Evolutionary conservation across 164 flowering plant species (phyloP).

Genomic region (Sedum album): DNA sequence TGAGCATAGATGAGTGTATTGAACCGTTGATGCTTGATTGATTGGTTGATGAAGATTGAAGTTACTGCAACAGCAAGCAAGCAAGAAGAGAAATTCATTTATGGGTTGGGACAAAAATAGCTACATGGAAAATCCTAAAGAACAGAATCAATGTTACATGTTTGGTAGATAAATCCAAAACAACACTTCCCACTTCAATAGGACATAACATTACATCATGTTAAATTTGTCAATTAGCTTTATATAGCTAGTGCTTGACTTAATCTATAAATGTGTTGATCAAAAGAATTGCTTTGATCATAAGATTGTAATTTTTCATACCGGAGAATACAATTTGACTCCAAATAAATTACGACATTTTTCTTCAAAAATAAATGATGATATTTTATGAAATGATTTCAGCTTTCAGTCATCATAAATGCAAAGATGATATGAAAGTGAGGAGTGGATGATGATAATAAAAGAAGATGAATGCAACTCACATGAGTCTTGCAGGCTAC

Average conservation of each 20-base stretch:
- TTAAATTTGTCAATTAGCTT: too few species aligned
- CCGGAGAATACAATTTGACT: too few species aligned
- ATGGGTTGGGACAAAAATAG: constrained; percentile 4
- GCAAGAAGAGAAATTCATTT: background rate
- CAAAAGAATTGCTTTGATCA: background rate
- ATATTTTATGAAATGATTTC: too few species aligned
- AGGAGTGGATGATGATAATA: constrained; percentile 7
- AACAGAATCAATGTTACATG: background rate
- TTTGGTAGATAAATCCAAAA: background rate
- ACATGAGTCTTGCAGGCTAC: constrained; percentile 4
- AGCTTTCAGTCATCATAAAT: background rate
- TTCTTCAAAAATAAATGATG: background rate
- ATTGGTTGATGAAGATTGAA: constrained; percentile 5
- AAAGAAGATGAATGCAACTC: constrained; percentile 4
- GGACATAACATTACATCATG: background rate
- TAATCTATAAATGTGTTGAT: too few species aligned
- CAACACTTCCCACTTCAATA: constrained; percentile 1
- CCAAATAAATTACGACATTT: too few species aligned
- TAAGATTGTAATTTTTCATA: too few species aligned
- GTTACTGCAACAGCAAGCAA: constrained; percentile 4
- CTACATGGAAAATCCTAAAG: background rate
- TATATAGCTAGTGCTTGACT: too few species aligned
- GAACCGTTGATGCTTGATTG: background rate
- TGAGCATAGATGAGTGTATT: background rate
- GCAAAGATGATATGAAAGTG: background rate